Conservation (phyloP, 1,284 basidiomycete genomes). For the Austropuccinia psidii region DNA sequence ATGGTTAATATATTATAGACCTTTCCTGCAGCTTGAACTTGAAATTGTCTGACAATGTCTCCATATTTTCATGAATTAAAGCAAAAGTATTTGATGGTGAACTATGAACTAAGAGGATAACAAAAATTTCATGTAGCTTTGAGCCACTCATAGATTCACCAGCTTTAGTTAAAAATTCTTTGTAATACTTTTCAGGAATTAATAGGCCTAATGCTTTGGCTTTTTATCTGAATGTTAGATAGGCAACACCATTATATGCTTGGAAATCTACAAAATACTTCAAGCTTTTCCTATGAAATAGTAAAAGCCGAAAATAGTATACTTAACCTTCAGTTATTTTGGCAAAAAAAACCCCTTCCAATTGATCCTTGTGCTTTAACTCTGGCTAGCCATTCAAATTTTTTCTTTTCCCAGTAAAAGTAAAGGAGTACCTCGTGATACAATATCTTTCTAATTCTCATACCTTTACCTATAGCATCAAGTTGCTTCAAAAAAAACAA, state of each 20-base stretch:
- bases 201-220: neutral
- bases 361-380: neutral
- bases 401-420: neutral
- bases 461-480: neutral
- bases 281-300: neutral
- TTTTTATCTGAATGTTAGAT: neutral
- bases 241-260: neutral
- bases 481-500: neutral
- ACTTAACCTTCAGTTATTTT: constrained; percentile 47
- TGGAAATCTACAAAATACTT: neutral
- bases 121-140: neutral
- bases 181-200: neutral
- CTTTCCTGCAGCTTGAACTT: no score
- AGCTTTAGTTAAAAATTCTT: neutral
- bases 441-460: neutral
- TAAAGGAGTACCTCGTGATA: neutral
- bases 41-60: neutral
- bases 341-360: constrained; percentile 48
- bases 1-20: no score
- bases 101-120: neutral
- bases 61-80: neutral
- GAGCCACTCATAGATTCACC: neutral
- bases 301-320: constrained; percentile 49
- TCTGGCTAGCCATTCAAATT: neutral
- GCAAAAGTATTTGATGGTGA: neutral